Percentiles rank a stretch among this genome's conserved stretches.
phyloP scores from a whole-genome alignment of 495 filamentous ascomycete genomes.

The Cryomyces antarcticus region DNA sequence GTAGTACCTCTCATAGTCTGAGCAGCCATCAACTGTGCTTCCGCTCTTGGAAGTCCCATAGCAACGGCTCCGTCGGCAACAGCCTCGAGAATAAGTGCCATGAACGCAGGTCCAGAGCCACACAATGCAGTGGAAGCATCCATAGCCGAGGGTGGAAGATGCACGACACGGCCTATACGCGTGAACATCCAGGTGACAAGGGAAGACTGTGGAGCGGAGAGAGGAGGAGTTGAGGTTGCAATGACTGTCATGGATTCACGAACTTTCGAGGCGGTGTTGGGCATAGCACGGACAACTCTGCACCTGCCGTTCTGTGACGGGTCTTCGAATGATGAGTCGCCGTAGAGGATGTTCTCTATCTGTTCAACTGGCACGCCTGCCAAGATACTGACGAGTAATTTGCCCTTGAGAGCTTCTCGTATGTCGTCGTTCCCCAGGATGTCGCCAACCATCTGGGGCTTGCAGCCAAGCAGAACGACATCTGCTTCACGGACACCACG shows the following conservation, averaged over 20 bases:
- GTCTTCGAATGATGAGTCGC: conserved; percentile 12
- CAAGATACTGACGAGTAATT: conserved; percentile 66
- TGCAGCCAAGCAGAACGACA: conserved; percentile 54
- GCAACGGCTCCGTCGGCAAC: conserved; percentile 62
- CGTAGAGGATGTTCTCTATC: conserved; percentile 38
- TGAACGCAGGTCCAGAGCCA: conserved; percentile 62
- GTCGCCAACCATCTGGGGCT: conserved; percentile 49
- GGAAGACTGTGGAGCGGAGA: conserved; percentile 25
- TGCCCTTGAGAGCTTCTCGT: conserved; percentile 46
- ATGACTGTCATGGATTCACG: conserved; percentile 71
- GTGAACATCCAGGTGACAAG: conserved; percentile 63
- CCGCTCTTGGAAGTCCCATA: conserved; percentile 57
- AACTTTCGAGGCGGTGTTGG: conserved; percentile 54
- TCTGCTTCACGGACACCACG: conserved; percentile 34
- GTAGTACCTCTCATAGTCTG: conserved; percentile 60
- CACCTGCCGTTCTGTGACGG: conserved; percentile 19
- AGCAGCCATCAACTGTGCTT: conserved; percentile 63
- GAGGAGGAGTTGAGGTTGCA: conserved; percentile 33
- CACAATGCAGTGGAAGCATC: conserved; percentile 57
- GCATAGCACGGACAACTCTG: conserved; percentile 51
- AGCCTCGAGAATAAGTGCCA: conserved; percentile 56
- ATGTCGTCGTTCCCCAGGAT: conserved; percentile 45
- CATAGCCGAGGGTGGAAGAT: conserved; percentile 45
- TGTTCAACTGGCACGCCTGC: conserved; percentile 56
- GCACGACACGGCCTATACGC: conserved; percentile 43